phyloP scores from a whole-genome alignment of 2,329 filamentous ascomycete species.

The Hymenotorrendiella dingleyae region DNA sequence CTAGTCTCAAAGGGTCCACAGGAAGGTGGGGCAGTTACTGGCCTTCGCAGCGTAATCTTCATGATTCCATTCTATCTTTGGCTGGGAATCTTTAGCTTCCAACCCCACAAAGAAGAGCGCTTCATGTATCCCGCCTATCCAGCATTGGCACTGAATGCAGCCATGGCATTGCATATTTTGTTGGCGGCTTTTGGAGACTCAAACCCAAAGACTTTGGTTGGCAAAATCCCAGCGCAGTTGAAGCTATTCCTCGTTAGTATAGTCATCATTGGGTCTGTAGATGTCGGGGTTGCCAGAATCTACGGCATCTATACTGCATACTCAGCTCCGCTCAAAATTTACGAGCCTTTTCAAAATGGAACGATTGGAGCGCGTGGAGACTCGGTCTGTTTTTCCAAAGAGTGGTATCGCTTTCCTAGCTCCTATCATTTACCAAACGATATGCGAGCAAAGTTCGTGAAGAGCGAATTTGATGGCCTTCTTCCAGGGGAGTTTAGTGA shows the following conservation, averaged over 20 bases:
- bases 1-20: slow-evolving; percentile 49
- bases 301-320: slow-evolving; percentile 77
- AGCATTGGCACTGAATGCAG: slow-evolving; percentile 81
- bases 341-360: slow-evolving; percentile 54
- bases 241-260: slow-evolving; percentile 60
- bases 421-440: slow-evolving; percentile 84
- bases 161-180: slow-evolving; percentile 75
- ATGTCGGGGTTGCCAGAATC: slow-evolving; percentile 64
- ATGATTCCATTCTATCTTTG: slow-evolving; percentile 88
- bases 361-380: slow-evolving; percentile 55
- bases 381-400: slow-evolving; percentile 83
- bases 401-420: slow-evolving; percentile 96
- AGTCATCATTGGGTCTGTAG: slow-evolving; percentile 57
- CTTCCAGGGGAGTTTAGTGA: slow-evolving; percentile 87
- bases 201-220: slow-evolving; percentile 59
- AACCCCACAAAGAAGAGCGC: slow-evolving; percentile 95
- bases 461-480: slow-evolving; percentile 82
- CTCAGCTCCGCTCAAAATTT: slow-evolving; percentile 69
- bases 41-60: slow-evolving; percentile 72
- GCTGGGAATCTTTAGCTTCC: slow-evolving; percentile 83
- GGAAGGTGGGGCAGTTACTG: slow-evolving; percentile 56
- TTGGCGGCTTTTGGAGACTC: slow-evolving; percentile 68
- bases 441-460: slow-evolving; percentile 82
- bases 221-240: slow-evolving; percentile 67
- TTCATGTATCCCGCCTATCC: slow-evolving; percentile 99